Percentiles rank a stretch among this genome's conserved stretches.
Conservation (phyloP, 306 rosid species). For the Medicago lupulina region DNA sequence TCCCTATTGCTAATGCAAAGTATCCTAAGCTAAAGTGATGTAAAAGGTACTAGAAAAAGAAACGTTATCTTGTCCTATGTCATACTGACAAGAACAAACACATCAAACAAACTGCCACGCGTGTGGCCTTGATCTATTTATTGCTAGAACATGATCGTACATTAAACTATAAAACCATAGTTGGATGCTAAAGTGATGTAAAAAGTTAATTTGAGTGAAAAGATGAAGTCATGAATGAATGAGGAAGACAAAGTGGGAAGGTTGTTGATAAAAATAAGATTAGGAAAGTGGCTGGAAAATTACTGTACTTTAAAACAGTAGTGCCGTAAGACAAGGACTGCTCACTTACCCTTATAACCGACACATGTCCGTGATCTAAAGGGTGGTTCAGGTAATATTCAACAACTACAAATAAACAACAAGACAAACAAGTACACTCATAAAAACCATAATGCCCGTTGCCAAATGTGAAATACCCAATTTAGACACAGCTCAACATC, state of each 20-base stretch:
- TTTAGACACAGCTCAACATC: slow-evolving; percentile 31
- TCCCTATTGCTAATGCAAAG: background rate
- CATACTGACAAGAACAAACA: background rate
- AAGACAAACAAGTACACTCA: slow-evolving; percentile 32
- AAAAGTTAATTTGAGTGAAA: slow-evolving; percentile 15
- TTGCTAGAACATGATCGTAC: slow-evolving; percentile 10
- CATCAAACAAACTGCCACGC: slow-evolving; percentile 20
- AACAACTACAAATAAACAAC: slow-evolving; percentile 10
- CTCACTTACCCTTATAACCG: slow-evolving; percentile 38
- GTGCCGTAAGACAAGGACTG: slow-evolving; percentile 49
- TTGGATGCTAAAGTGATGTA: slow-evolving; percentile 44
- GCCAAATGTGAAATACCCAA: slow-evolving; percentile 4
- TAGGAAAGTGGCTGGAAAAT: slow-evolving; percentile 38
- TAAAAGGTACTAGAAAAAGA: background rate
- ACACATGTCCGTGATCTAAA: slow-evolving; percentile 42
- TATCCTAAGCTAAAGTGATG: slow-evolving; percentile 5
- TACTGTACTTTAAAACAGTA: background rate
- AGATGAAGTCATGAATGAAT: slow-evolving; percentile 3
- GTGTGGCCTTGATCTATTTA: background rate
- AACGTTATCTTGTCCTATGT: background rate
- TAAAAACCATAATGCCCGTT: slow-evolving; percentile 3
- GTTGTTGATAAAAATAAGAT: background rate
- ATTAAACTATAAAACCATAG: slow-evolving; percentile 34
- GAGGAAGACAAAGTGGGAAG: slow-evolving; percentile 45
- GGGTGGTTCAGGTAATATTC: slow-evolving; percentile 34